Conservation (phyloP, 805 yeast species). For the Candida ipomoeae region DNA sequence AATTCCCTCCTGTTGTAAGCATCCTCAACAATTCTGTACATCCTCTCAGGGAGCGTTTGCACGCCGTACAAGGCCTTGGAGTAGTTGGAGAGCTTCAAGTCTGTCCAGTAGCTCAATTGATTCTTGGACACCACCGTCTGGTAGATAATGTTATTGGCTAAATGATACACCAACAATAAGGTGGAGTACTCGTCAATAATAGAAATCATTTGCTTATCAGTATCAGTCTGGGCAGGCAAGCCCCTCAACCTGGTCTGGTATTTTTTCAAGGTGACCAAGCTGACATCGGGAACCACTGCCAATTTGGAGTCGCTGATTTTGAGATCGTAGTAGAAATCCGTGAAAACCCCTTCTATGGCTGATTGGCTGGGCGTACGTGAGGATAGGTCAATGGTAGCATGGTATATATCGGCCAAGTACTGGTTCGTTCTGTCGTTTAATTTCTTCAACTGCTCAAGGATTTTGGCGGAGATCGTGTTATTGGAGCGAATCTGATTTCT, state of each 20-base stretch:
- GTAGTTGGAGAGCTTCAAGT: slow-evolving; percentile 22
- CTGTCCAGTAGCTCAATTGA: slow-evolving; percentile 35
- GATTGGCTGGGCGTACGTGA: slow-evolving; percentile 12
- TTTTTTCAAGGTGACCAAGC: slow-evolving; percentile 4
- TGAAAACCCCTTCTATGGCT: slow-evolving; percentile 11
- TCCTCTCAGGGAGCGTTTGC: slow-evolving; percentile 31
- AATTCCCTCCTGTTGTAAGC: slow-evolving; percentile 4
- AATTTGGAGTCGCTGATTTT: slow-evolving; percentile 12
- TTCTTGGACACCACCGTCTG: slow-evolving; percentile 31
- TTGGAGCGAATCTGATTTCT: slow-evolving; percentile 23
- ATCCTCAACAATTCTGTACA: background rate
- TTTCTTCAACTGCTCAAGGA: slow-evolving; percentile 20
- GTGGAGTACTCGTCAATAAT: slow-evolving; percentile 24
- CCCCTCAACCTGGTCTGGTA: slow-evolving; percentile 8
- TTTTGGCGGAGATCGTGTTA: slow-evolving; percentile 28
- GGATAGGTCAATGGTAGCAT: background rate
- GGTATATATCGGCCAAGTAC: slow-evolving; percentile 17
- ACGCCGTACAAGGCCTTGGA: slow-evolving; percentile 29
- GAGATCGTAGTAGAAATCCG: slow-evolving; percentile 16
- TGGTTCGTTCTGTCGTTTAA: slow-evolving; percentile 19
- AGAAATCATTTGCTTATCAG: slow-evolving; percentile 8
- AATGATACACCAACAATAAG: slow-evolving; percentile 22
- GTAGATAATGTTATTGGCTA: slow-evolving; percentile 32
- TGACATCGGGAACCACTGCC: slow-evolving; percentile 13
- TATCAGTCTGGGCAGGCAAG: slow-evolving; percentile 2